phyloP scores from a whole-genome alignment of 805 yeast species.

The Ogataea wickerhamii region DNA sequence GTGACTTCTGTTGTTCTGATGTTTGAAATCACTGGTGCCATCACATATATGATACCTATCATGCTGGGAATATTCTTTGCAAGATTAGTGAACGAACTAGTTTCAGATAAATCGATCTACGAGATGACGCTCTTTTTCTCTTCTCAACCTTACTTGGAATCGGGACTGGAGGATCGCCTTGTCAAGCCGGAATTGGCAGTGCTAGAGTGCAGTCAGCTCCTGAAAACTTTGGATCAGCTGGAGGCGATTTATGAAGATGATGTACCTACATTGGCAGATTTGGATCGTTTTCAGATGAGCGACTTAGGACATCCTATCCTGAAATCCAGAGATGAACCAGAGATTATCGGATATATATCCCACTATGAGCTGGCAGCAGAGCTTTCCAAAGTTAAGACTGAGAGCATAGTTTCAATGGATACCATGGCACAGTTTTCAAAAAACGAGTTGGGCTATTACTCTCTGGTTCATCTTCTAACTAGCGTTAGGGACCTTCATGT shows the following conservation, averaged over 20 bases:
- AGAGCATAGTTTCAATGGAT: conserved; percentile 14
- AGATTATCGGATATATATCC: conserved; percentile 42
- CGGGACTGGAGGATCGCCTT: conserved; percentile 34
- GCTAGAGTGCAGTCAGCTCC: conserved; percentile 31
- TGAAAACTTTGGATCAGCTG: conserved; percentile 33
- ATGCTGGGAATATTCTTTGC: conserved; percentile 80
- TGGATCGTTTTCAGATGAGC: conserved; percentile 24
- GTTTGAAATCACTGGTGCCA: conserved; percentile 83
- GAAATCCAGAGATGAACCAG: conserved; percentile 31
- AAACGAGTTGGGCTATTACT: conserved; percentile 13
- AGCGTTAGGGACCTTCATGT: conserved; percentile 20
- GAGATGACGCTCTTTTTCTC: conserved; percentile 49
- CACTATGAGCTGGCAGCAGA: conserved; percentile 35
- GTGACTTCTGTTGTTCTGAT: conserved; percentile 76
- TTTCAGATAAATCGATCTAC: conserved; percentile 58
- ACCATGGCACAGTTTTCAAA: conserved; percentile 16
- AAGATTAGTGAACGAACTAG: conserved; percentile 65
- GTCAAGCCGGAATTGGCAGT: conserved; percentile 37
- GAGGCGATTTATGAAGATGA: conserved; percentile 34
- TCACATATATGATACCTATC: conserved; percentile 77
- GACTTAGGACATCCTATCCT: conserved; percentile 45
- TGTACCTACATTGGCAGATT: conserved; percentile 17
- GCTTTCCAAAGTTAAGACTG: conserved; percentile 9
- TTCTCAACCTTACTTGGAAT: conserved; percentile 40
- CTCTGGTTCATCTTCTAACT: conserved; percentile 16